These are phyloP conservation scores for Endothia cerciana DNA, from an alignment of 2,329 filamentous ascomycete genomes.

Conservation along the genomic window DNA sequence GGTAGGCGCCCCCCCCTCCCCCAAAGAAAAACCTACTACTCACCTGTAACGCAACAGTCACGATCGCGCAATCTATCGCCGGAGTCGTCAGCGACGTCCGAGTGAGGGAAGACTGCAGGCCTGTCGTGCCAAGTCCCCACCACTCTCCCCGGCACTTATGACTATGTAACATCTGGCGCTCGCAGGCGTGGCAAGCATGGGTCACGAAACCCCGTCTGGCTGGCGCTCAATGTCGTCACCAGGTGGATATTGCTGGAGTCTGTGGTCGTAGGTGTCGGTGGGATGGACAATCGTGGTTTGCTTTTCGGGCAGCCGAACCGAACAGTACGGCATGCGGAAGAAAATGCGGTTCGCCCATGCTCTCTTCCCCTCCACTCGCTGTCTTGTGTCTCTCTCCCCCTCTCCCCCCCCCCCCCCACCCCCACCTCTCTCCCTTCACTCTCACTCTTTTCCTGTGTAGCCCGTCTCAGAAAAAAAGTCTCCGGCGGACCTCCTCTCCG, in stretches of 20 bases:
- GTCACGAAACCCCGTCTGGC: background rate
- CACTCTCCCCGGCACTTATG: no score
- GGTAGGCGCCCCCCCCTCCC: no score
- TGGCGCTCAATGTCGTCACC: constrained; percentile 2
- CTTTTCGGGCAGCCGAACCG: constrained; percentile 27
- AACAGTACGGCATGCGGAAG: background rate
- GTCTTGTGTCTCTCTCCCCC: background rate
- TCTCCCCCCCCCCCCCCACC: no score
- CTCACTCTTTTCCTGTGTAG: no score
- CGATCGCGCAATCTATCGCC: no score
- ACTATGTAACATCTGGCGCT: no score
- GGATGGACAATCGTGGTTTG: constrained; percentile 17
- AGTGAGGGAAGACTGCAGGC: no score
- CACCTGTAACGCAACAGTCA: no score
- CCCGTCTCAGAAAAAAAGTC: background rate
- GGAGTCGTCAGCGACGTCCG: no score
- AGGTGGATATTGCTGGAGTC: background rate
- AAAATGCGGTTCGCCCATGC: background rate
- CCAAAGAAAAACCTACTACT: no score
- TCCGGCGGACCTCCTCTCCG: constrained; percentile 17
- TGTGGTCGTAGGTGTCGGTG: background rate
- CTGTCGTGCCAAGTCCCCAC: no score
- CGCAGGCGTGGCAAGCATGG: background rate
- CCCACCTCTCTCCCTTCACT: background rate
- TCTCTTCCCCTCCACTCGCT: no score